Base-by-base conservation (phyloP, 139 green algal genomes). In the Auxenochlorella pyrenoidosa region DNA sequence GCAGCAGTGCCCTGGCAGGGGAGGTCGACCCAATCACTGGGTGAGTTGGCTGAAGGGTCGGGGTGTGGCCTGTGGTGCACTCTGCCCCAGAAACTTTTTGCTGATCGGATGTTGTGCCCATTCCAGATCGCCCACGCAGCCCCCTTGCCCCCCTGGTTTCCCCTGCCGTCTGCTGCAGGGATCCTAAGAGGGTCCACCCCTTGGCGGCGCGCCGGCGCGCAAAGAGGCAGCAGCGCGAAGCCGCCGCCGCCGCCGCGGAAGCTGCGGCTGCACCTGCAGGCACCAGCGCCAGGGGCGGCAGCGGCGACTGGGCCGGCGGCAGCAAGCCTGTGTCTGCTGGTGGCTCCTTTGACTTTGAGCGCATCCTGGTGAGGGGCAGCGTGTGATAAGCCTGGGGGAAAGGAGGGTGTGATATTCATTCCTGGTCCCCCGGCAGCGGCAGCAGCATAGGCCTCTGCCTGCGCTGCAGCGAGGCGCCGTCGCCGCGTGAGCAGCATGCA, bases 271-370 rank as follows among this genome's bases (percentile, higher is more conserved):
- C 24, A 6, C 19, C 44, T 3, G 54, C 54, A 24, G 54, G 54
- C 54, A 24, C 54, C 18, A 13, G 15, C 13, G 54, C 54, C 54
- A 24, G 54, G 16, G 54, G 54, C 54, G 22, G 13, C 54, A 63
- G 54, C 54, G 18, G 54, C 54, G 8, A 63, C 54, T 54, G 54
- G 54, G 15, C 2, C 54, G 18, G 16, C n/a, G 60, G 66, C 81
- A 24, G 38, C n/a, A 76, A 76, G 34, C 54, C 54, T 26, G 54
- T 13, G 22, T 24, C 54, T 4, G 70, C 8, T 36, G 76, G 75
- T 59, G 51, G 40, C 63, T 19, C 32, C 58, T 36, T 38, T 32
- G 30, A 95, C 43, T 92, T 96, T 77, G 96, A 98, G 90, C 80
- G 93, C n/a, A 47, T 96, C n/a, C 58, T 98, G 12, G 96, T 76